phyloP scores from a whole-genome alignment of 2,329 filamentous ascomycete species.

The Sporothrix dimorphospora region DNA sequence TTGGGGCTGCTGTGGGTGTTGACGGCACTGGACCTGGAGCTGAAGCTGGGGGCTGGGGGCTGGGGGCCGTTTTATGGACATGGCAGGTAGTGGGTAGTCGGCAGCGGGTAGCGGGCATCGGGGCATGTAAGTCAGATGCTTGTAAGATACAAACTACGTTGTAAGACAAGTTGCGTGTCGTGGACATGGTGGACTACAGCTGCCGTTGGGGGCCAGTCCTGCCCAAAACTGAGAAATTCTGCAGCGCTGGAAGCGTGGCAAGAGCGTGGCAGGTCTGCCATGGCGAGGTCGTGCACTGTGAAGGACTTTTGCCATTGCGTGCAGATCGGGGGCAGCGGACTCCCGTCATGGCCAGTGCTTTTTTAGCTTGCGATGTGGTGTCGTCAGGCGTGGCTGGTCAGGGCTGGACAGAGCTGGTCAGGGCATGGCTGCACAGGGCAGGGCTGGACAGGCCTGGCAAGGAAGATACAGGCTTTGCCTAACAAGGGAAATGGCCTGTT shows the following conservation, averaged over 20 bases:
- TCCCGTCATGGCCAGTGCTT: background rate
- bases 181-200: background rate
- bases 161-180: too few relatives aligned
- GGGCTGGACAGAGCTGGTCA: background rate
- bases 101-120: background rate
- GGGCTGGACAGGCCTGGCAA: background rate
- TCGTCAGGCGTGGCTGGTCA: background rate
- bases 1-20: background rate
- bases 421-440: background rate
- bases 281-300: too few relatives aligned
- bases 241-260: background rate
- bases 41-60: background rate
- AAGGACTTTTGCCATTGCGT: background rate
- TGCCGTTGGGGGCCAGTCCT: background rate
- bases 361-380: background rate
- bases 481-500: conserved; percentile 18
- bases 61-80: background rate
- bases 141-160: too few relatives aligned
- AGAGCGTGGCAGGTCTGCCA: background rate
- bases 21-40: background rate
- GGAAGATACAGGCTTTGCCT: background rate
- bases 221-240: background rate
- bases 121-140: background rate
- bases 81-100: background rate
- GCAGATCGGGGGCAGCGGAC: conserved; percentile 3